Conservation (phyloP, 805 yeast species). For the Allodekkera sacchari region DNA sequence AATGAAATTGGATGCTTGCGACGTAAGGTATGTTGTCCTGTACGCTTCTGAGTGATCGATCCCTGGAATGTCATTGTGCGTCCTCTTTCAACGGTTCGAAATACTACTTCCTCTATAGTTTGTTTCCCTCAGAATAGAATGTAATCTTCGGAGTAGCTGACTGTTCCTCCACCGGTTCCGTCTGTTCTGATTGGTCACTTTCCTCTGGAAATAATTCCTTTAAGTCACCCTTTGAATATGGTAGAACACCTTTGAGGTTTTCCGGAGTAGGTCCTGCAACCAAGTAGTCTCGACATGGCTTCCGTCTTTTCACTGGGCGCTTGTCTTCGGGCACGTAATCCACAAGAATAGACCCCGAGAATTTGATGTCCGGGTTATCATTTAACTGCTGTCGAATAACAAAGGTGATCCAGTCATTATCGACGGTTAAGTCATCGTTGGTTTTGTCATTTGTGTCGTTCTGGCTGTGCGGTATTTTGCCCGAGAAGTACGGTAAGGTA, state of each 20-base stretch:
- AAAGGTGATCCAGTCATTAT: conserved; percentile 27
- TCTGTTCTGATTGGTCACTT: no score
- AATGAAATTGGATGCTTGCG: no score
- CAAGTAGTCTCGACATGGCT: conserved; percentile 20
- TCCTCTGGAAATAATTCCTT: no score
- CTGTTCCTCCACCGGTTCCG: no score
- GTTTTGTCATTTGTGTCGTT: conserved; percentile 6
- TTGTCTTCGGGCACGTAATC: conserved; percentile 22
- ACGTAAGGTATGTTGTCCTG: no score
- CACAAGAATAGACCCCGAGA: conserved; percentile 19
- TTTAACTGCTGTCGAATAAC: conserved; percentile 20
- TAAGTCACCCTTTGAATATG: conserved; percentile 23
- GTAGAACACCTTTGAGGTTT: conserved; percentile 20
- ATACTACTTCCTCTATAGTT: no score
- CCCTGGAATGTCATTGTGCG: no score
- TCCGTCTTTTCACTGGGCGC: conserved; percentile 10
- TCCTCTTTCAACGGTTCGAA: no score
- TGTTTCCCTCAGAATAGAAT: no score
- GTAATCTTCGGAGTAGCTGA: no score
- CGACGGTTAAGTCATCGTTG: conserved; percentile 14
- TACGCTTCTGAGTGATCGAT: no score
- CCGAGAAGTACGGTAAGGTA: conserved; percentile 10
- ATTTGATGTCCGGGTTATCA: conserved; percentile 17
- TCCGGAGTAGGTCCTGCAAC: conserved; percentile 29
- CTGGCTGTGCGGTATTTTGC: neutral